These are phyloP conservation scores for Phytophthora pini DNA, from an alignment of 352 stramenopile genomes.

Conservation along the genomic window DNA sequence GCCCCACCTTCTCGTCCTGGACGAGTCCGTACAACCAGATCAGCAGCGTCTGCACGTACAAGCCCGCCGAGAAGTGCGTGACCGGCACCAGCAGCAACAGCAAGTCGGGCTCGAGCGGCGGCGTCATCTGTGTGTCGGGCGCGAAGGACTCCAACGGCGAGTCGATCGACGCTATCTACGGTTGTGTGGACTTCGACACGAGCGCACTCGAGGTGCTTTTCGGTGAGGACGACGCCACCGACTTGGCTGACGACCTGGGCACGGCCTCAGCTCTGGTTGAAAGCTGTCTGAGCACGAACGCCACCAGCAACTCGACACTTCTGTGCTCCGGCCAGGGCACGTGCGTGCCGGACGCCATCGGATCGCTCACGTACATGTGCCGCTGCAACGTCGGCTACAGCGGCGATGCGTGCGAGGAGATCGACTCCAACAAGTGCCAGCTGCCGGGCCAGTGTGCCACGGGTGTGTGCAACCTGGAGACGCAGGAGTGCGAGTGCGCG, in stretches of 20 bases:
- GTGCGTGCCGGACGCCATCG: conserved; percentile 50
- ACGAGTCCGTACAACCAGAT: conserved; percentile 71
- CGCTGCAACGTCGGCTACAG: conserved; percentile 82
- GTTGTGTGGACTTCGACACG: conserved; percentile 74
- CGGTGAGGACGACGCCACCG: conserved; percentile 56
- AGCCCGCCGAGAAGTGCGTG: conserved; percentile 69
- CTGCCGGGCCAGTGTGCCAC: conserved; percentile 72
- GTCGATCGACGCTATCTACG: conserved; percentile 68
- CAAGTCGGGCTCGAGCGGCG: conserved; percentile 46
- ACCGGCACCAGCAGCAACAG: conserved; percentile 50
- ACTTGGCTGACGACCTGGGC: conserved; percentile 59
- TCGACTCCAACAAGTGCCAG: conserved; percentile 82
- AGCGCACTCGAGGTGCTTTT: conserved; percentile 59
- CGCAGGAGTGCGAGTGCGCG: conserved; percentile 67
- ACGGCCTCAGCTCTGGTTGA: conserved; percentile 51
- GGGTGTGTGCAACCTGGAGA: conserved; percentile 75
- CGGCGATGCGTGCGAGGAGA: conserved; percentile 55
- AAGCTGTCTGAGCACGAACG: conserved; percentile 57
- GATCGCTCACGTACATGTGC: conserved; percentile 64
- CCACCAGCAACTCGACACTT: conserved; percentile 52
- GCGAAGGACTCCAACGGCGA: conserved; percentile 49
- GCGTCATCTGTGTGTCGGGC: conserved; percentile 59
- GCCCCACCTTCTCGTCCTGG: conserved; percentile 77
- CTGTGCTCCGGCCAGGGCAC: conserved; percentile 75
- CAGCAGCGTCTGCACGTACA: conserved; percentile 82